A percentile compares a stretch with the other conserved stretches of the same genome.
phyloP scores from a whole-genome alignment of 805 yeast genomes.

The Dipodascus albidus region DNA sequence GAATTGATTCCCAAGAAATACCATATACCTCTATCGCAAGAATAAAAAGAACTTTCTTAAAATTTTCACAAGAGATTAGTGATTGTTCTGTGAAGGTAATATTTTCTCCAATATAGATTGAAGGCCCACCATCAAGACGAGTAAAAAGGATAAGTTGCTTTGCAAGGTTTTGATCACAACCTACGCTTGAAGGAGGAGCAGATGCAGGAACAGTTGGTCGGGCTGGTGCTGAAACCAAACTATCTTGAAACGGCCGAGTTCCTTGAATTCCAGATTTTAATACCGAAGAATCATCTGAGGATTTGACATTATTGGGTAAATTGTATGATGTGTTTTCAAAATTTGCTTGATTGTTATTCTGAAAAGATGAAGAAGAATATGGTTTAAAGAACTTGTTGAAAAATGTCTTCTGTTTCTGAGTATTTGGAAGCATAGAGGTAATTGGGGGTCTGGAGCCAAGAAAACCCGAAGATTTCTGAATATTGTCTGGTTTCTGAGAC shows the following conservation, averaged over 20 bases:
- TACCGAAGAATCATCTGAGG: not conserved
- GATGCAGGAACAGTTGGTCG: not conserved
- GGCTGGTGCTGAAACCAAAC: not conserved
- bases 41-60: conserved; percentile 5
- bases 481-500: too few species aligned
- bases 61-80: conserved; percentile 2
- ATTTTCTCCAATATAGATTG: conserved; percentile 5
- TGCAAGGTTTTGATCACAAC: conserved; percentile 5
- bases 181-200: not conserved
- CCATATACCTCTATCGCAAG: conserved; percentile 13
- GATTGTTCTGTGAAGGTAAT: conserved; percentile 12
- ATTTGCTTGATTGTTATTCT: not conserved
- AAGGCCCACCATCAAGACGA: conserved; percentile 6
- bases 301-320: not conserved
- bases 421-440: not conserved
- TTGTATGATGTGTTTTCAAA: too few species aligned
- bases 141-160: conserved; percentile 3
- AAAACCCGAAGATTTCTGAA: not conserved
- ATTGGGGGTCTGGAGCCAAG: not conserved
- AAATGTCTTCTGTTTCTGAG: not conserved
- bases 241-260: not conserved
- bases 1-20: conserved; percentile 16
- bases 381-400: not conserved
- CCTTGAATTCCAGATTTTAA: not conserved
- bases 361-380: not conserved